Evolutionary conservation across 495 filamentous ascomycete species (phyloP).

Genomic region (Penicillium samsonianum): DNA sequence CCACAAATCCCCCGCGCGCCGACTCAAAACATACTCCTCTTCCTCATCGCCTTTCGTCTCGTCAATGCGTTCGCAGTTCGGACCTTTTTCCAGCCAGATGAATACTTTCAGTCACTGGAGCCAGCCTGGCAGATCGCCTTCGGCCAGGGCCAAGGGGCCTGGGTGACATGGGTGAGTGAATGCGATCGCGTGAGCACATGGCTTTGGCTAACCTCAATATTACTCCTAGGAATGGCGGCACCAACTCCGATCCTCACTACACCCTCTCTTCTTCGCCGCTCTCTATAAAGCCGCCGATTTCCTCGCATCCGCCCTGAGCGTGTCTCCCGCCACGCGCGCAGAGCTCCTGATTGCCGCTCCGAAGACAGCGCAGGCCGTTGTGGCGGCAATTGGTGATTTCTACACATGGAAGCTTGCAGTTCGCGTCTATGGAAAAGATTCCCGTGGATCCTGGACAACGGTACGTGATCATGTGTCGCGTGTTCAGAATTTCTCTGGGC

Average conservation of each 20-base stretch:
- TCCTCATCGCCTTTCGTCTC: conserved; percentile 75
- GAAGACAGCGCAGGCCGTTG: conserved; percentile 70
- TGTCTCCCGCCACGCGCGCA: conserved; percentile 53
- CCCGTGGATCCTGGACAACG: conserved; percentile 64
- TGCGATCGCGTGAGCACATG: conserved; percentile 10
- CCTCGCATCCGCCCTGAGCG: conserved; percentile 50
- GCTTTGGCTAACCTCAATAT: conserved; percentile 12
- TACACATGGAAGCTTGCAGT: conserved; percentile 85
- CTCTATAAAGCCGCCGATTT: conserved; percentile 66
- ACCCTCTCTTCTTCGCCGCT: conserved; percentile 79
- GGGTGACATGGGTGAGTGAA: conserved; percentile 88
- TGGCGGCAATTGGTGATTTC: conserved; percentile 79
- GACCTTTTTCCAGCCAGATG: conserved; percentile 99
- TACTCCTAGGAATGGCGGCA: conserved; percentile 82
- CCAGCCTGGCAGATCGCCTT: conserved; percentile 92
- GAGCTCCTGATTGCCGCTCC: conserved; percentile 71
- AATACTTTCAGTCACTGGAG: conserved; percentile 95
- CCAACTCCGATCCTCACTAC: conserved; percentile 87
- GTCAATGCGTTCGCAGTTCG: conserved; percentile 78
- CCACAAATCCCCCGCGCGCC: conserved; percentile 25
- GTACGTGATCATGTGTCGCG: conserved; percentile 47
- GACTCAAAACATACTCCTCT: conserved; percentile 49
- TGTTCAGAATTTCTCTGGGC: neutral
- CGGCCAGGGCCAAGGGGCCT: conserved; percentile 73
- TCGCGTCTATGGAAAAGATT: conserved; percentile 66